Conservation (phyloP, 345 rosid species). For the Heritiera fomes region DNA sequence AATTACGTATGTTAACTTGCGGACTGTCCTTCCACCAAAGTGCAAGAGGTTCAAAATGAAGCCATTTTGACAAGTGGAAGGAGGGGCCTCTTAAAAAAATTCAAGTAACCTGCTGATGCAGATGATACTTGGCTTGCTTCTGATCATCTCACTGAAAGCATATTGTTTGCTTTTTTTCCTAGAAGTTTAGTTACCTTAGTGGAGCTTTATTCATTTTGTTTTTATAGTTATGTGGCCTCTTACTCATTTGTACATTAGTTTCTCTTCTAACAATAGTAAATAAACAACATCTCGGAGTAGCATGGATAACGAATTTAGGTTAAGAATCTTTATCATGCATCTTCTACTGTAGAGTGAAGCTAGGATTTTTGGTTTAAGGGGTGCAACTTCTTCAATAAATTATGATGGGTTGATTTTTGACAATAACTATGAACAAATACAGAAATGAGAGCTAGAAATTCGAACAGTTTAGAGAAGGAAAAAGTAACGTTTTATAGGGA, state of each 20-base stretch:
- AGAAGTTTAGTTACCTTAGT: neutral
- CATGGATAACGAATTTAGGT: neutral
- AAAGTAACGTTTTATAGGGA: neutral
- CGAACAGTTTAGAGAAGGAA: neutral
- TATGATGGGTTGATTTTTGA: no score
- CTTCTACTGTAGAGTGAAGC: neutral
- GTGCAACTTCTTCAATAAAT: neutral
- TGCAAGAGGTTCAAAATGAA: neutral
- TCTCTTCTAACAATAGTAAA: neutral
- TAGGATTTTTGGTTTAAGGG: no score
- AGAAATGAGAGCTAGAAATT: neutral
- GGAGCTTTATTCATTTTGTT: neutral
- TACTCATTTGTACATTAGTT: no score
- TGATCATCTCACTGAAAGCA: neutral
- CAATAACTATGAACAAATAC: no score
- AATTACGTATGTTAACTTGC: neutral
- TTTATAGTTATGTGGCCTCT: neutral
- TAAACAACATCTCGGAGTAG: neutral
- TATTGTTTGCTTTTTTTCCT: neutral
- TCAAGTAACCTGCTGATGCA: neutral
- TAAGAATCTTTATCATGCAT: neutral
- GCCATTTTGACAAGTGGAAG: neutral
- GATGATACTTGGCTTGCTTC: neutral
- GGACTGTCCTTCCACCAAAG: neutral
- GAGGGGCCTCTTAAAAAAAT: neutral